phyloP scores from a whole-genome alignment of 1,284 basidiomycete species.

The Somion occarium region DNA sequence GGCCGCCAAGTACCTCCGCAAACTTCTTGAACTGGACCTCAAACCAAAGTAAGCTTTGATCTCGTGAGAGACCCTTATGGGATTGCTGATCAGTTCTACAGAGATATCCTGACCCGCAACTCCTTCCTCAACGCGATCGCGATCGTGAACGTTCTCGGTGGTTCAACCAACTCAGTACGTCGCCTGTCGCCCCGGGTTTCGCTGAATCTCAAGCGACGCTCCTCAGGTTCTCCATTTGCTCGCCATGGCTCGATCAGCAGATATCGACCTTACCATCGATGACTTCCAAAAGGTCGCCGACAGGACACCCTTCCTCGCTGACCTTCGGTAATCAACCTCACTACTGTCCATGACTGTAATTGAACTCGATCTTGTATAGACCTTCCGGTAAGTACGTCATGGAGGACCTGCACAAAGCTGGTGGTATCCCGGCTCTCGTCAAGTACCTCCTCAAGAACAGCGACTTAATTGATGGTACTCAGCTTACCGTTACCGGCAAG shows the following conservation, averaged over 20 bases:
- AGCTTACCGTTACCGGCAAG: slow-evolving; percentile 92
- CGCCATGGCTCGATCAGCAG: slow-evolving; percentile 90
- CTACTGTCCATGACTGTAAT: slow-evolving; percentile 1
- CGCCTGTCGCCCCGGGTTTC: not conserved
- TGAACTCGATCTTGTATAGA: slow-evolving; percentile 29
- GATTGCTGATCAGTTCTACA: slow-evolving; percentile 19
- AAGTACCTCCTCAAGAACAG: slow-evolving; percentile 89
- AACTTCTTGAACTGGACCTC: slow-evolving; percentile 60
- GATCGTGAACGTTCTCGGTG: slow-evolving; percentile 80
- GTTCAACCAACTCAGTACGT: slow-evolving; percentile 87
- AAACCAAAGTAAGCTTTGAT: slow-evolving; percentile 22
- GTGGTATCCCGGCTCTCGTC: slow-evolving; percentile 79
- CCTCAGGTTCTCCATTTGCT: slow-evolving; percentile 83
- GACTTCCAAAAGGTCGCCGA: slow-evolving; percentile 90
- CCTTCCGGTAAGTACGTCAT: slow-evolving; percentile 95
- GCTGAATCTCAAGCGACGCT: not conserved
- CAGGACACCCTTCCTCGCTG: slow-evolving; percentile 90
- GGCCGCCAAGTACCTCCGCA: slow-evolving; percentile 80
- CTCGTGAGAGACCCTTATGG: not conserved
- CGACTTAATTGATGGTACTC: slow-evolving; percentile 84
- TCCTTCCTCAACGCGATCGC: slow-evolving; percentile 93
- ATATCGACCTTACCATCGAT: slow-evolving; percentile 85
- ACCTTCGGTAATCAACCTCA: slow-evolving; percentile 68
- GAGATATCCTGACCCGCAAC: slow-evolving; percentile 86
- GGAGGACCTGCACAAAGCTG: slow-evolving; percentile 93